Evolutionary conservation across 169 alveolate genomes (phyloP).

Genomic region (Amoebophrya sp.): DNA sequence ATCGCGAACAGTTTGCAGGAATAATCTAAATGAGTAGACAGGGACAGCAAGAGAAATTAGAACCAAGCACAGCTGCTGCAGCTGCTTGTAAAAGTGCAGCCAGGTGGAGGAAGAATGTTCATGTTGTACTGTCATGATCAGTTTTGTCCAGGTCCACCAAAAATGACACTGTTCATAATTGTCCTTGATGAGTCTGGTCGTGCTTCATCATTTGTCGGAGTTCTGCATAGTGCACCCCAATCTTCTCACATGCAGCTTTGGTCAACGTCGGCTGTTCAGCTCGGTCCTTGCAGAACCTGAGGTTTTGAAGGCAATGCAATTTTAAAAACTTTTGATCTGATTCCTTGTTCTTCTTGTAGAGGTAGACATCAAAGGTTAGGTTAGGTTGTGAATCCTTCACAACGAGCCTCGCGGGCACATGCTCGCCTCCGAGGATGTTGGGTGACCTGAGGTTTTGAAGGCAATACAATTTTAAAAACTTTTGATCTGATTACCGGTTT

Average conservation of each 20-base stretch:
- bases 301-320: constrained; percentile 6
- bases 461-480: not conserved
- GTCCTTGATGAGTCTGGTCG: not conserved
- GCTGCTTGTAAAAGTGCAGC: too few species aligned
- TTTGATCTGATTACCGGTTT: not conserved
- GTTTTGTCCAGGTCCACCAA: too few species aligned
- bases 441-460: constrained; percentile 32
- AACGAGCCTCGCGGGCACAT: too few species aligned
- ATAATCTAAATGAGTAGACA: too few species aligned
- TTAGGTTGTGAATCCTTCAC: too few species aligned
- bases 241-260: constrained; percentile 37
- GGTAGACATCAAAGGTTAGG: not conserved
- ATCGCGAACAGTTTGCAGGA: not conserved
- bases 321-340: not conserved
- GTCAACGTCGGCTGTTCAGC: constrained; percentile 36
- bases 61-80: too few species aligned
- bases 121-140: too few species aligned
- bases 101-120: too few species aligned
- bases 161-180: too few species aligned
- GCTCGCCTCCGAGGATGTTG: too few species aligned
- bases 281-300: constrained; percentile 23
- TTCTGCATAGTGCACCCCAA: constrained; percentile 35
- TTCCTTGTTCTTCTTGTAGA: not conserved
- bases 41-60: too few species aligned
- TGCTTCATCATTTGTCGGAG: constrained; percentile 31